A percentile compares a stretch with the other conserved stretches of the same genome.
These are phyloP conservation scores for Lepiota venenata DNA, from an alignment of 768 basidiomycete genomes.

Conservation along the genomic window DNA sequence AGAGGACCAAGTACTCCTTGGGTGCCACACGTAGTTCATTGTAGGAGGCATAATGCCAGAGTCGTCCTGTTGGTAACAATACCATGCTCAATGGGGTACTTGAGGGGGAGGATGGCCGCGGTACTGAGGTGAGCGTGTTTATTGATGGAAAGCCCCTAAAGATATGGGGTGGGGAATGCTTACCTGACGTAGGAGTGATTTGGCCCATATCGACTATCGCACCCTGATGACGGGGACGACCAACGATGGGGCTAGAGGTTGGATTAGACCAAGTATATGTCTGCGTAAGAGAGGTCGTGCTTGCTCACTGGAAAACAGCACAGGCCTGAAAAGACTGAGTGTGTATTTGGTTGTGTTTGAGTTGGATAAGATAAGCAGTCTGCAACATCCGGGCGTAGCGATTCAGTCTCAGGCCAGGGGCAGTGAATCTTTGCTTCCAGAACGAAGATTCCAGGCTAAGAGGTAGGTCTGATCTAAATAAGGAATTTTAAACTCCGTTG, in stretches of 20 bases:
- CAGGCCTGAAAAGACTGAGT: constrained; percentile 57
- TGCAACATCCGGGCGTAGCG: no score
- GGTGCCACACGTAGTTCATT: constrained; percentile 93
- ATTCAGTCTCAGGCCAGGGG: no score
- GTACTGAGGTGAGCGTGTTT: constrained; percentile 77
- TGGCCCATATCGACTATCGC: constrained; percentile 98
- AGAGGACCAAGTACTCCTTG: constrained; percentile 87
- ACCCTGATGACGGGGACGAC: constrained; percentile 91
- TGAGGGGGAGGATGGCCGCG: constrained; percentile 85
- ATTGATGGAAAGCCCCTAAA: constrained; percentile 71
- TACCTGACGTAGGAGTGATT: constrained; percentile 95
- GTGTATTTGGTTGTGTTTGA: no score
- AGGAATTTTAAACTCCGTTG: no score
- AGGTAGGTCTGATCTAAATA: no score
- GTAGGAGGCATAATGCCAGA: constrained; percentile 98
- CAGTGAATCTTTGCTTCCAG: no score
- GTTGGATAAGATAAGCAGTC: no score
- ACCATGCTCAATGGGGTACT: constrained; percentile 93
- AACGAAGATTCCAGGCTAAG: no score
- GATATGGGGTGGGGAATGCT: constrained; percentile 17
- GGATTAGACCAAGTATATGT: constrained; percentile 4
- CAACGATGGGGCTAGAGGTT: constrained; percentile 75
- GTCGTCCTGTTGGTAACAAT: constrained; percentile 98
- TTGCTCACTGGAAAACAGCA: constrained; percentile 92
- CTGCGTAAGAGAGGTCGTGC: neutral